These are phyloP conservation scores for Globisporangium nunn DNA, from an alignment of 352 stramenopile species.

Conservation along the genomic window DNA sequence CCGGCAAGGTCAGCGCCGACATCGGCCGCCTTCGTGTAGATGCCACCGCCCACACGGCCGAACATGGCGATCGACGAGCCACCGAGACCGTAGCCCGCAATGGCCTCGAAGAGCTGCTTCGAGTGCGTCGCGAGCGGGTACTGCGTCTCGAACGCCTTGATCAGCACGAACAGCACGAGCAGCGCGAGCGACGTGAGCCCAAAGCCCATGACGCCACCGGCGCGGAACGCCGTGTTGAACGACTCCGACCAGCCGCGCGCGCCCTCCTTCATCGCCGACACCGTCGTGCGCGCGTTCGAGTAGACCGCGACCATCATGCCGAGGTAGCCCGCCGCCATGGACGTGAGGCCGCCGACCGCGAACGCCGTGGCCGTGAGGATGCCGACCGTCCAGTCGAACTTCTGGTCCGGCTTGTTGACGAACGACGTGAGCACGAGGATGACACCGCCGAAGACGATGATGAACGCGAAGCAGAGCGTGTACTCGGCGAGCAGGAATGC, in stretches of 20 bases:
- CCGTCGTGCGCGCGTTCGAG: conserved; percentile 97
- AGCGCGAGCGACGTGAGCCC: conserved; percentile 95
- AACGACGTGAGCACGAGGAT: conserved; percentile 91
- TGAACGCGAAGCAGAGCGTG: conserved; percentile 96
- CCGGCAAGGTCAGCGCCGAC: conserved; percentile 98
- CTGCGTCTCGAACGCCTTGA: conserved; percentile 92
- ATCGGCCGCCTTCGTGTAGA: conserved; percentile 99
- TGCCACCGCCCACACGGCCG: conserved; percentile 97
- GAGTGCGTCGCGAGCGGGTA: conserved; percentile 77
- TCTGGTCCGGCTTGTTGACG: conserved; percentile 78
- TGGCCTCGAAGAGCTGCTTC: conserved; percentile 92
- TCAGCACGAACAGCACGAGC: conserved; percentile 95
- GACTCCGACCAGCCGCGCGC: conserved; percentile 90
- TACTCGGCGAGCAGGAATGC: conserved; percentile 98
- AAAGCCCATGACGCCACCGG: conserved; percentile 99
- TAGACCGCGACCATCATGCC: conserved; percentile 99
- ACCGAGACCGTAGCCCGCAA: conserved; percentile 97
- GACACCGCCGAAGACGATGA: conserved; percentile 82
- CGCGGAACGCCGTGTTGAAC: conserved; percentile 98
- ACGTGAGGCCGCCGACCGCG: conserved; percentile 96
- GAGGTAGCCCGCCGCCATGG: conserved; percentile 96
- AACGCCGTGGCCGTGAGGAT: conserved; percentile 95
- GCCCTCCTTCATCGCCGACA: conserved; percentile 93
- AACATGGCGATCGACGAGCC: conserved; percentile 99
- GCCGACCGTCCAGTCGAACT: conserved; percentile 87